Conservation (phyloP, 345 rosid species). For the Lepidium africanum region DNA sequence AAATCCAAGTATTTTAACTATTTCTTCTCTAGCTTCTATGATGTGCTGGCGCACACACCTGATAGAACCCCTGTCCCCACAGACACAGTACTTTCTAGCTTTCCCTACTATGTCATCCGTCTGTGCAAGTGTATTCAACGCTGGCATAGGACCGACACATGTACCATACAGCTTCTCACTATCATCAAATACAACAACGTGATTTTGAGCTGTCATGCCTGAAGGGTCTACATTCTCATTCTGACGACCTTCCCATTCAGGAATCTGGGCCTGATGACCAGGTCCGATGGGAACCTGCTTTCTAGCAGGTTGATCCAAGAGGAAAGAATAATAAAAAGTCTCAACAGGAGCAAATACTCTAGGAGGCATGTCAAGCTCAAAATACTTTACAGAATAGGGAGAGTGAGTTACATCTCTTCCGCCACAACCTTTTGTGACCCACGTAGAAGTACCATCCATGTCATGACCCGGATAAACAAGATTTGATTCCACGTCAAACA, state of each 20-base stretch:
- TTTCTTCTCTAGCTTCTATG: conserved; percentile 49
- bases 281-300: conserved; percentile 51
- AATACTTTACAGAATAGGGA: conserved; percentile 29
- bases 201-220: conserved; percentile 1
- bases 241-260: conserved; percentile 30
- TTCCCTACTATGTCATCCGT: conserved; percentile 25
- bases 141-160: conserved; percentile 37
- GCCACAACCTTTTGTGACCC: conserved; percentile 30
- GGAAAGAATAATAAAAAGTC: conserved; percentile 25
- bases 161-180: conserved; percentile 38
- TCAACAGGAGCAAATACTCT: conserved; percentile 29
- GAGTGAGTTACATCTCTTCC: conserved; percentile 28
- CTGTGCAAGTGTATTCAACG: background rate
- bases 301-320: conserved; percentile 30
- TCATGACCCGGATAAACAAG: conserved; percentile 22
- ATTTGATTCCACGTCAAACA: conserved; percentile 21
- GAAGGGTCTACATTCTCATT: background rate
- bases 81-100: conserved; percentile 38
- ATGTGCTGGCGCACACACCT: conserved; percentile 59
- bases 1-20: conserved; percentile 41
- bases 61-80: conserved; percentile 47
- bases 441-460: conserved; percentile 23
- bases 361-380: conserved; percentile 24
- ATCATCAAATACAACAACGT: background rate
- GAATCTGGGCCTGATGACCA: conserved; percentile 47